phyloP scores from a whole-genome alignment of 106 monocot genomes.

The Allium sativum region DNA sequence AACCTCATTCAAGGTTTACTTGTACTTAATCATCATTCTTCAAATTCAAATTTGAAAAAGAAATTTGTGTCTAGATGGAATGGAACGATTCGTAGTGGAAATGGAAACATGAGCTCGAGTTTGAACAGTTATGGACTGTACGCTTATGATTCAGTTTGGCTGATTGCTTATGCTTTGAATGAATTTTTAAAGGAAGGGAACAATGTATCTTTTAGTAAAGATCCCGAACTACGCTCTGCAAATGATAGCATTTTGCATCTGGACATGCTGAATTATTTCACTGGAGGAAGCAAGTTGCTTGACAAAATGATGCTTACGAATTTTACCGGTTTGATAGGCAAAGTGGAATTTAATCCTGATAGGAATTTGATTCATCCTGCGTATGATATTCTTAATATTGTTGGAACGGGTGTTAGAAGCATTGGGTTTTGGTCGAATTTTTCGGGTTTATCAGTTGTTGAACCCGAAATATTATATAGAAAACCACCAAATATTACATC shows the following conservation, averaged over 20 bases:
- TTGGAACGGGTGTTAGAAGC: conserved; percentile 23
- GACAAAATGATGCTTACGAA: conserved; percentile 31
- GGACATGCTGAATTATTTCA: conserved; percentile 31
- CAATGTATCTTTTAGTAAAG: conserved; percentile 33
- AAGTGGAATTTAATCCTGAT: conserved; percentile 42
- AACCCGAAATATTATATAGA: conserved; percentile 43
- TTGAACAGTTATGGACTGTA: conserved; percentile 59
- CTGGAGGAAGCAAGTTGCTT: conserved; percentile 34
- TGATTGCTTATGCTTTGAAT: conserved; percentile 58
- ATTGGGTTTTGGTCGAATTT: conserved; percentile 78
- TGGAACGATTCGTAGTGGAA: conserved; percentile 10
- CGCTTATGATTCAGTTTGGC: conserved; percentile 83
- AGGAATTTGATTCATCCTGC: conserved; percentile 51
- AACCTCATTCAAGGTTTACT: conserved; percentile 56
- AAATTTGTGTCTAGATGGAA: conserved; percentile 47
- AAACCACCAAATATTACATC: conserved; percentile 30
- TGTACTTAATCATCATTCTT: conserved; percentile 40
- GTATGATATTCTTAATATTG: conserved; percentile 69
- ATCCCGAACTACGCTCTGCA: conserved; percentile 35
- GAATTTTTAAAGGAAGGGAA: conserved; percentile 34
- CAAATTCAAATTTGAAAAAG: conserved; percentile 35
- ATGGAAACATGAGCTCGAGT: conserved; percentile 15
- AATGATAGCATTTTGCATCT: conserved; percentile 35
- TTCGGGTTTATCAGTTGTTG: conserved; percentile 40
- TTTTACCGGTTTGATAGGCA: conserved; percentile 55